Base-by-base conservation (phyloP, 805 yeast species). In the Candida piceae region DNA sequence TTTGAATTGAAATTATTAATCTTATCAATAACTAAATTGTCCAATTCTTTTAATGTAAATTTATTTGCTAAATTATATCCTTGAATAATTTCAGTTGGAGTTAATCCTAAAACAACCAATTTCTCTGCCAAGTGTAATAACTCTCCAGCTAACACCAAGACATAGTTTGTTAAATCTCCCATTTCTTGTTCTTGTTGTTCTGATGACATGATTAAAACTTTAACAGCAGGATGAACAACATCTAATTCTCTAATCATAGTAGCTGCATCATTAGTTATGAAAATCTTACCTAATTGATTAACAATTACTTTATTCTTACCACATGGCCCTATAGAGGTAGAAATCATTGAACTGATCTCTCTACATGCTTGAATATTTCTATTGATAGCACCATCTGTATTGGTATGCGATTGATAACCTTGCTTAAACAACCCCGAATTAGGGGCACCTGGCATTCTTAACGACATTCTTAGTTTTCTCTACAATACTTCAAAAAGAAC, bases 261-360 rank as follows among this genome's bases (percentile, higher is more conserved):
- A 26, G 97, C 96, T n/a, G 97, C 97, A 60, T 93, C 98, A 50
- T 86, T 86, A 29, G 97, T 93, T 44, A 93, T 77, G 59, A 88
- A 86, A 17, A 86, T 82, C 57, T 82, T 87, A 41, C 87, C 88
- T 48, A 85, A 64, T 52, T 85, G 76, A 64, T 90, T 90, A 38
- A 93, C 96, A 51, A 93, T 83, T 60, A 93, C 87, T 73, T 93
- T 93, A 64, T 89, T 93, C 56, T 96, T 76, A 36, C 98, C 98
- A 64, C 95, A 84, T 42, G 98, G 98, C 6, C 98, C 98, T 69
- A 93, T 84, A 10, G 96, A 87, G 2, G 97, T 88, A 41, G 89
- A 74, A 44, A 94, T 87, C 78, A 90, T 88, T 36, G 80, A 76
- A 44, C 95, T 78, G 63, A 93, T 84, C 62, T 93, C 97, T 52